phyloP scores from a whole-genome alignment of 108 stramenopile genomes.

The Nitzschia sp. region DNA sequence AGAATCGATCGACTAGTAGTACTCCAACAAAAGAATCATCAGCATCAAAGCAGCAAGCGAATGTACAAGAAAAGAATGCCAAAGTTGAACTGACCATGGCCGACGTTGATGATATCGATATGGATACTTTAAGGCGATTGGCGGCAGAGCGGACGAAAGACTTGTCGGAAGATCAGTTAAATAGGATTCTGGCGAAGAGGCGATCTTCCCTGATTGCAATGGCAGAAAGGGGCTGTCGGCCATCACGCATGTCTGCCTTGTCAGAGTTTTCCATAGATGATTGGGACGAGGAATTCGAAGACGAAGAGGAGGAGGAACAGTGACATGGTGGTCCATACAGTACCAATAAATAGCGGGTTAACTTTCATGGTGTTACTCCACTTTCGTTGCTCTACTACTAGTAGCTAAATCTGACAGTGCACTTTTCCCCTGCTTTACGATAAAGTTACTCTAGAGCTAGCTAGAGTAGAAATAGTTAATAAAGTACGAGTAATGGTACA shows the following conservation, averaged over 20 bases:
- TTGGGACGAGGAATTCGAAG: neutral
- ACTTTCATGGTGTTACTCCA: too few species aligned
- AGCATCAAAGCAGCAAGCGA: too few species aligned
- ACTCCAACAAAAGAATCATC: too few species aligned
- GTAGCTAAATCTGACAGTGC: too few species aligned
- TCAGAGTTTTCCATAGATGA: neutral
- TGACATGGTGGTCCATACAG: too few species aligned
- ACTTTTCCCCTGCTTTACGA: too few species aligned
- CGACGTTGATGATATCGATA: neutral
- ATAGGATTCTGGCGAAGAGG: neutral
- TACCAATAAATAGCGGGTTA: neutral
- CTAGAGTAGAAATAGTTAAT: too few species aligned
- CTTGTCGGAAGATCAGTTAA: constrained; percentile 13
- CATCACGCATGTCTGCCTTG: neutral
- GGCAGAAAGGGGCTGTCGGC: neutral
- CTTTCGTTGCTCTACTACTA: too few species aligned
- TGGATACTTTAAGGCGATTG: constrained; percentile 1
- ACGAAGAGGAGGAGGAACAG: neutral
- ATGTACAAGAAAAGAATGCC: neutral
- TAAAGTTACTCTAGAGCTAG: too few species aligned
- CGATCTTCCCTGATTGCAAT: neutral
- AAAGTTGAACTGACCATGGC: neutral
- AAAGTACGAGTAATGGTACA: too few species aligned
- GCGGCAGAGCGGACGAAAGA: constrained; percentile 10
- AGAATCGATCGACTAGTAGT: too few species aligned